Percentiles rank a stretch among this genome's conserved stretches.
Evolutionary conservation across 108 stramenopile species (phyloP).

Genomic region (Phaeodactylum tricornutum): DNA sequence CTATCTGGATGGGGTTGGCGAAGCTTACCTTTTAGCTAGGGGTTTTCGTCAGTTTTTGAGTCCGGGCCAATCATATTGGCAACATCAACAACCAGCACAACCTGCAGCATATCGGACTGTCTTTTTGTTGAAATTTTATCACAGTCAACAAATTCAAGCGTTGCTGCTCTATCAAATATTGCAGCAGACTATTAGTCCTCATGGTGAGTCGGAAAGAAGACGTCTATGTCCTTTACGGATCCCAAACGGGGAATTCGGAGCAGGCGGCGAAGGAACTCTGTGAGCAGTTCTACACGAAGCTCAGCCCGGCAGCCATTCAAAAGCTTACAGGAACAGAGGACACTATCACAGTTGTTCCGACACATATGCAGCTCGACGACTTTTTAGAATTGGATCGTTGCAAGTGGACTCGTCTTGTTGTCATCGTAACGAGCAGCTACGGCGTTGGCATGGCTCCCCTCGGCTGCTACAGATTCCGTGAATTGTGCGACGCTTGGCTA

Average conservation of each 20-base stretch:
- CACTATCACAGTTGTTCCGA: slow-evolving; percentile 7
- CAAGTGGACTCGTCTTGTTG: slow-evolving; percentile 47
- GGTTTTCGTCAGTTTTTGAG: no score
- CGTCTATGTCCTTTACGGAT: slow-evolving; percentile 67
- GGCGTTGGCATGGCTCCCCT: slow-evolving; percentile 79
- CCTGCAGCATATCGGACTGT: no score
- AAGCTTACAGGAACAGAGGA: slow-evolving; percentile 5
- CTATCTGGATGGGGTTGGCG: no score
- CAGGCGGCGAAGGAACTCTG: slow-evolving; percentile 55
- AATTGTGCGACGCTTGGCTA: slow-evolving; percentile 47
- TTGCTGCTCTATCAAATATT: no score
- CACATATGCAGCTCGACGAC: slow-evolving; percentile 64
- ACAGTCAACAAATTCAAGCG: no score
- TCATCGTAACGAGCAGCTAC: slow-evolving; percentile 65
- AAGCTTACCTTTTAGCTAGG: no score
- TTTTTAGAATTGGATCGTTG: slow-evolving; percentile 60
- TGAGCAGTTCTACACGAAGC: slow-evolving; percentile 16
- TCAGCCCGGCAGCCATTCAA: slow-evolving; percentile 10
- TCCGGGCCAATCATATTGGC: no score
- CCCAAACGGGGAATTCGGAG: slow-evolving; percentile 81
- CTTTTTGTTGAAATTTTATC: no score
- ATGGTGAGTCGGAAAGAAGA: slow-evolving; percentile 19
- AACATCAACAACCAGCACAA: no score
- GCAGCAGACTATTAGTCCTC: no score
- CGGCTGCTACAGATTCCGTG: slow-evolving; percentile 64